Evolutionary conservation across 495 filamentous ascomycete genomes (phyloP), one percentile per base, ranked within the genome.

Genomic region (Penicillium pancosmium): DNA sequence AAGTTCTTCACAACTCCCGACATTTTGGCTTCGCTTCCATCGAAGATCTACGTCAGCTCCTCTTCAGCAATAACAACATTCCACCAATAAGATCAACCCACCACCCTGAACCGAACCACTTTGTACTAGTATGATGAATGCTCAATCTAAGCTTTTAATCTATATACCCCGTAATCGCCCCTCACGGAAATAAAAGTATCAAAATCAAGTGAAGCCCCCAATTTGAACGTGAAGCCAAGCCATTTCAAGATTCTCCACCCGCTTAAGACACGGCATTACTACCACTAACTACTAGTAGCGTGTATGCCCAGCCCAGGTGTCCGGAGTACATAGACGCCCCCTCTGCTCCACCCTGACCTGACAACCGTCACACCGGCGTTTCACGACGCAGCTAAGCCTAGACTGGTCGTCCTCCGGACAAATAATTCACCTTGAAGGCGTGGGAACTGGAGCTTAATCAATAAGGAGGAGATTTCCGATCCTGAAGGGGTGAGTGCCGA

Each of bases 351-450:
- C 41, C 13, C 11, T 38, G 15, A 13, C 12, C 36, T 38, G 36
- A 48, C 46, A 56, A 56, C 23, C 46, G 48, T 56, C 33, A 38
- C 25, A 55, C 43, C 31, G 54, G 34, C 34, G 54, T 56, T 56
- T 56, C 54, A 56, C 21, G 44, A 21, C 12, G 10, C 11, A 15
- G 21, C 54, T 56, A 56, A 33, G 35, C 54, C 54, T 12, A 49
- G 34, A 13, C 18, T 7, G 31, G 54, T 33, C 11, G 5, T 40
- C 19, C 34, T 48, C 53, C 53, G 53, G 53, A 55, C 40, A 47
- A 48, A 25, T 48, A 25, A 48, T 48, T 23, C 23, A 27, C 46
- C 27, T 35, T 12, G 12, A 34, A 19, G 38, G 46, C 23, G 25
- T 16, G 18, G 9, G 33, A 21, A 41, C 21, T 27, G 44, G 46